Conservation (phyloP, 768 basidiomycete genomes). For the Lactifluus pinguis region DNA sequence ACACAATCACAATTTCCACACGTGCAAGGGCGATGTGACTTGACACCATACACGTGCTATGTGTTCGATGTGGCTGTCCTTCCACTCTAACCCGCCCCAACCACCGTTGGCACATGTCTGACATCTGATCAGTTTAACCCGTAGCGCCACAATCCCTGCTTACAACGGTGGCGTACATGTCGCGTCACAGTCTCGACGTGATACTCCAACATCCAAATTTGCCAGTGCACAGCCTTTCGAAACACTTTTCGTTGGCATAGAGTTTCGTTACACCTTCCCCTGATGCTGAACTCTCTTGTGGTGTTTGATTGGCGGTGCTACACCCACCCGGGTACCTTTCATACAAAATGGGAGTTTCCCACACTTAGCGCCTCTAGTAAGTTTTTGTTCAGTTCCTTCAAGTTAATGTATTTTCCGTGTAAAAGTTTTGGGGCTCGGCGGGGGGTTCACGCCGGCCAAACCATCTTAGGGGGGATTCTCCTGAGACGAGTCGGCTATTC, state of each 20-base stretch:
- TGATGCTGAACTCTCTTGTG: not conserved
- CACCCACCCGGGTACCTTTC: not conserved
- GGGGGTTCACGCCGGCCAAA: not conserved
- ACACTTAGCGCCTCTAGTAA: not conserved
- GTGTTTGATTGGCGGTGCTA: not conserved
- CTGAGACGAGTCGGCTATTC: not conserved
- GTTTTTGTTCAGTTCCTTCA: not conserved
- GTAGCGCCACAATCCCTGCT: conserved; percentile 7
- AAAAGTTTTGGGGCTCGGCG: not conserved
- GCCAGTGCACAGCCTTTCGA: not conserved
- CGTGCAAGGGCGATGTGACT: not conserved
- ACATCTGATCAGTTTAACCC: not conserved
- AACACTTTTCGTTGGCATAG: not conserved
- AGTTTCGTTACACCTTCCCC: not conserved
- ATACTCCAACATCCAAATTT: not conserved
- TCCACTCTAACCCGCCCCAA: not conserved
- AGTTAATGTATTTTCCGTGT: not conserved
- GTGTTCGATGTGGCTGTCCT: not conserved
- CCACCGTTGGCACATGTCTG: not conserved
- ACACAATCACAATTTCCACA: not conserved
- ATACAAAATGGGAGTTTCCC: not conserved
- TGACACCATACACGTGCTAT: not conserved
- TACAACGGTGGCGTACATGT: not conserved
- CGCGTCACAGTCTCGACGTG: not conserved
- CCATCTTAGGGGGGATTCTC: not conserved